Conservation (phyloP, 2,329 filamentous ascomycete species). For the Pseudogymnoascus sp. region DNA sequence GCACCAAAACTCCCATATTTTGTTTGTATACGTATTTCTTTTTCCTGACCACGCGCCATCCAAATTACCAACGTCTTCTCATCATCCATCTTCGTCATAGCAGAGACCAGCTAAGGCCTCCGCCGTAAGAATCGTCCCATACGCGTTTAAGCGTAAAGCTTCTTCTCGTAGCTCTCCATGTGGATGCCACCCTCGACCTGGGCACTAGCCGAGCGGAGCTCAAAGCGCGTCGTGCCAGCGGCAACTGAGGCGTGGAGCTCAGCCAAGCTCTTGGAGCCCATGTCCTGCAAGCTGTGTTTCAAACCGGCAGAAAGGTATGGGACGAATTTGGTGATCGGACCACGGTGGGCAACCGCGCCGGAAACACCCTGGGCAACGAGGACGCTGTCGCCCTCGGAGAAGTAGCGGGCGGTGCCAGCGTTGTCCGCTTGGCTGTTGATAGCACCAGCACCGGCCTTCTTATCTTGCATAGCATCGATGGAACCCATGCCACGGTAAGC, state of each 20-base stretch:
- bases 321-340: conserved; percentile 86
- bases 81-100: neutral
- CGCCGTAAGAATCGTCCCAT: neutral
- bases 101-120: conserved; percentile 5
- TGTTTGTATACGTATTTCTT: neutral
- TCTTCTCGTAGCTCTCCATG: conserved; percentile 99
- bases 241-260: conserved; percentile 70
- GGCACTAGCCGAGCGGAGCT: conserved; percentile 87
- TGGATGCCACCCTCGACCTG: conserved; percentile 96
- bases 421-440: conserved; percentile 75
- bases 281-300: conserved; percentile 96
- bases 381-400: conserved; percentile 91
- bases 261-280: conserved; percentile 72
- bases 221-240: conserved; percentile 76
- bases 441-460: conserved; percentile 73
- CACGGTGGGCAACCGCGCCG: conserved; percentile 72
- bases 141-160: conserved; percentile 73
- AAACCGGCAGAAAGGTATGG: conserved; percentile 92
- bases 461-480: conserved; percentile 99
- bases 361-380: conserved; percentile 96
- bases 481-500: conserved; percentile 98
- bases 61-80: conserved; percentile 1
- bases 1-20: conserved; percentile 6
- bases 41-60: conserved; percentile 3
- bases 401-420: conserved; percentile 94